phyloP scores from a whole-genome alignment of 2,329 filamentous ascomycete species.

The Xylaria sp. region DNA sequence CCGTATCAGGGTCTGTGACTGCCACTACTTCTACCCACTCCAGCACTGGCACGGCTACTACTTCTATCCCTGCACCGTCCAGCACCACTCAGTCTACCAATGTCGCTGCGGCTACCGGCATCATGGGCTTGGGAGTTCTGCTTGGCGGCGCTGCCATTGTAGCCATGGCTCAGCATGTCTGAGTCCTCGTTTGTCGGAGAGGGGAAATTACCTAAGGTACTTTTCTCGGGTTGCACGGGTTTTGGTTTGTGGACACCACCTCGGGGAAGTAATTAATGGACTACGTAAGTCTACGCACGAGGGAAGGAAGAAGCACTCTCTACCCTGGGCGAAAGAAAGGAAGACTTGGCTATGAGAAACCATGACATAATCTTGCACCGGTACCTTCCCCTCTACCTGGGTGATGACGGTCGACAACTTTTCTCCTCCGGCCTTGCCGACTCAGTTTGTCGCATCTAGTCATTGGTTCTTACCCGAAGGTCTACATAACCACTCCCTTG shows the following conservation, averaged over 20 bases:
- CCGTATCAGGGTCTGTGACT: conserved; percentile 22
- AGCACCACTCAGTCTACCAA: conserved; percentile 23
- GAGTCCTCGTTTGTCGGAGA: conserved; percentile 11
- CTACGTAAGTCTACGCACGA: conserved; percentile 1
- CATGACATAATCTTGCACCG: conserved; percentile 4
- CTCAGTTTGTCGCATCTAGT: not conserved
- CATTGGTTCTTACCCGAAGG: conserved; percentile 3
- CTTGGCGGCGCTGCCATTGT: conserved; percentile 38
- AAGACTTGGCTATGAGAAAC: not conserved
- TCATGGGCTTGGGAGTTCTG: conserved; percentile 32
- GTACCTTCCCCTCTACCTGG: conserved; percentile 7
- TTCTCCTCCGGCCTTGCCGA: not conserved
- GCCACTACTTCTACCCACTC: conserved; percentile 14
- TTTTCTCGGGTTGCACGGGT: conserved; percentile 6
- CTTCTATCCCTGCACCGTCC: conserved; percentile 7
- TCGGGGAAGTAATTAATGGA: not conserved
- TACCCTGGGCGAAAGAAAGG: not conserved
- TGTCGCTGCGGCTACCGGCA: conserved; percentile 32
- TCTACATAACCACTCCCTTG: not conserved
- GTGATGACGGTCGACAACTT: not conserved
- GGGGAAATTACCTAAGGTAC: conserved; percentile 10
- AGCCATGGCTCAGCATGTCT: conserved; percentile 37
- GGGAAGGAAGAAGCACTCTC: conserved; percentile 8
- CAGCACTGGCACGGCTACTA: conserved; percentile 12
- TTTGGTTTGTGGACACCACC: conserved; percentile 20